A percentile compares a stretch with the other conserved stretches of the same genome.
These are phyloP conservation scores for Collybiopsis luxurians DNA, from an alignment of 768 basidiomycete genomes.

Conservation along the genomic window DNA sequence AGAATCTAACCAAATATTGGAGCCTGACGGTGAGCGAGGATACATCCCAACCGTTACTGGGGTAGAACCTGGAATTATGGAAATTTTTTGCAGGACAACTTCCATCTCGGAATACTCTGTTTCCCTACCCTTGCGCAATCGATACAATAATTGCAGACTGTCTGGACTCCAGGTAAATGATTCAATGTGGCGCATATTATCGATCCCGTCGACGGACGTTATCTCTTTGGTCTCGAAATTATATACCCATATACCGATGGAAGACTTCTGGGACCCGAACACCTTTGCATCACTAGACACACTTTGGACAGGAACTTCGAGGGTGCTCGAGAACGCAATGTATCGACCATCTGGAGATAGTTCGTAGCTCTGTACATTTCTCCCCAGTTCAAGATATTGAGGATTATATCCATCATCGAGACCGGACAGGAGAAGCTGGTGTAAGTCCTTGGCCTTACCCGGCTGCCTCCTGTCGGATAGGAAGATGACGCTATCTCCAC, in stretches of 20 bases:
- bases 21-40: constrained; percentile 30
- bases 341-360: constrained; percentile 28
- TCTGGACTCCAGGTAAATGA: constrained; percentile 30
- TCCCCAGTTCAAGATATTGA: constrained; percentile 9
- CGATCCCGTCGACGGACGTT: constrained; percentile 10
- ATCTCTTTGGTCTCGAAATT: constrained; percentile 21
- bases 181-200: constrained; percentile 24
- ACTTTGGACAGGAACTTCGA: constrained; percentile 14
- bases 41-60: constrained; percentile 23
- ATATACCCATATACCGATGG: constrained; percentile 24
- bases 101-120: constrained; percentile 27
- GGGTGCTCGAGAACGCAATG: constrained; percentile 25
- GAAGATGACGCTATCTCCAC: constrained; percentile 25
- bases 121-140: constrained; percentile 24
- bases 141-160: constrained; percentile 27
- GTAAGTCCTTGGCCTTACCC: constrained; percentile 24
- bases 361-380: constrained; percentile 26
- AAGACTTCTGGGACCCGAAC: constrained; percentile 20
- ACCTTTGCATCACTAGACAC: constrained; percentile 23
- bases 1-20: constrained; percentile 26
- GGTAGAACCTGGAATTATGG: constrained; percentile 12
- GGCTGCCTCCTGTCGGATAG: constrained; percentile 26
- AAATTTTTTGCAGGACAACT: constrained; percentile 25
- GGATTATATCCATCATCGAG: not conserved
- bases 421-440: constrained; percentile 13